Conservation (phyloP, 2,329 filamentous ascomycete genomes). For the Colletotrichum truncatum region DNA sequence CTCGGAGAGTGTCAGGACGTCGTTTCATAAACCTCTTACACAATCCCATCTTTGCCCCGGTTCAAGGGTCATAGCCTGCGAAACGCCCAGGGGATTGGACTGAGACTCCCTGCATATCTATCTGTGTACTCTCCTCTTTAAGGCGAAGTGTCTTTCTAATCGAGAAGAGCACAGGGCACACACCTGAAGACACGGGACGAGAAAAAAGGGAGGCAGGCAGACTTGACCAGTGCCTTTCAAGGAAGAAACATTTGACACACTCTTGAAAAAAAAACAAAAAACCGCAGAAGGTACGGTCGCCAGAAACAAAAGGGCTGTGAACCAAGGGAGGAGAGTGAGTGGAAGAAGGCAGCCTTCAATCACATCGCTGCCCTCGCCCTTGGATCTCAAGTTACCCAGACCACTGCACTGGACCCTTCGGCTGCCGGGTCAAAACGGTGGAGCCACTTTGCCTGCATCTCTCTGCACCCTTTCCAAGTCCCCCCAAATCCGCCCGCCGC, state of each 20-base stretch:
- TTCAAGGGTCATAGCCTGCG: constrained; percentile 7
- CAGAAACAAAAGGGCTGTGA: neutral
- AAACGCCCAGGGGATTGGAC: constrained; percentile 2
- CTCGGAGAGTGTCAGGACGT: constrained; percentile 30
- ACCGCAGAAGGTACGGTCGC: neutral
- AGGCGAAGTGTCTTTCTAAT: neutral
- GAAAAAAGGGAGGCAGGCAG: neutral
- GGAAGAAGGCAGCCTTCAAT: constrained; percentile 1
- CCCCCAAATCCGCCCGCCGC: neutral
- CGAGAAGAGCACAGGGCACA: constrained; percentile 1
- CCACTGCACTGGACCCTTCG: neutral
- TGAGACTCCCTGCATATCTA: neutral
- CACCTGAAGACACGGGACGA: neutral
- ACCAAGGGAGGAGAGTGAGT: constrained; percentile 9
- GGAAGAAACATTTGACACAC: neutral
- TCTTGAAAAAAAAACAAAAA: neutral
- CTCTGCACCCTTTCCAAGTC: neutral
- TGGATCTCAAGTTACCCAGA: neutral
- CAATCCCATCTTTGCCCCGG: constrained; percentile 21
- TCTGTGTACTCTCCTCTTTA: neutral
- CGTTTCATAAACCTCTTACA: constrained; percentile 32
- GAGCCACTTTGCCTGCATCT: neutral
- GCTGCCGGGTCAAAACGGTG: constrained; percentile 12
- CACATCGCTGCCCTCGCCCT: constrained; percentile 4
- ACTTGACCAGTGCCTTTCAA: neutral